Evolutionary conservation across 2,329 filamentous ascomycete species (phyloP).

Genomic region (Trichoderma oligosporum): DNA sequence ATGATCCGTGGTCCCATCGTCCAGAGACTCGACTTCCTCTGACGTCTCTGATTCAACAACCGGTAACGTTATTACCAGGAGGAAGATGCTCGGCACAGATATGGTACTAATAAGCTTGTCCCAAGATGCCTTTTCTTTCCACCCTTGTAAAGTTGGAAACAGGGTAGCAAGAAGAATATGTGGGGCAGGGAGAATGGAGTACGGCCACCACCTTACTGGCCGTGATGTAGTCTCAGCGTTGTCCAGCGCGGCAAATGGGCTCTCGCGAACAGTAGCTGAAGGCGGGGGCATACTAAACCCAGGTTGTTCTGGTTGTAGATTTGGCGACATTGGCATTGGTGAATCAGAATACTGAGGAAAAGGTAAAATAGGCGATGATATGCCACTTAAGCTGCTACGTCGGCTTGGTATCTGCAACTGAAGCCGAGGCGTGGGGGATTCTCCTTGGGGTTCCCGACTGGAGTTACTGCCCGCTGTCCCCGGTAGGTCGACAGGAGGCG

Average conservation of each 20-base stretch:
- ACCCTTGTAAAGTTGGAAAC: conserved; percentile 82
- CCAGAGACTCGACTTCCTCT: conserved; percentile 35
- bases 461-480: conserved; percentile 8
- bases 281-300: conserved; percentile 53
- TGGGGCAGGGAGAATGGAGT: conserved; percentile 67
- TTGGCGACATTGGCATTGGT: conserved; percentile 43
- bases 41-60: conserved; percentile 73
- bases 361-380: conserved; percentile 53
- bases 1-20: conserved; percentile 29
- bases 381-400: conserved; percentile 40
- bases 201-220: conserved; percentile 76
- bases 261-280: conserved; percentile 37
- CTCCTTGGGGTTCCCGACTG: background rate
- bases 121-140: conserved; percentile 78
- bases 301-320: conserved; percentile 40
- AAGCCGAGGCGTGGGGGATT: conserved; percentile 29
- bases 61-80: conserved; percentile 85
- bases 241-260: conserved; percentile 45
- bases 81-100: conserved; percentile 84
- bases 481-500: conserved; percentile 35
- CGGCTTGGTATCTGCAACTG: conserved; percentile 48
- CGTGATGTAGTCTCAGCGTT: conserved; percentile 37
- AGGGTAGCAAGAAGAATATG: conserved; percentile 67
- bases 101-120: conserved; percentile 77
- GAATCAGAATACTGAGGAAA: conserved; percentile 68